Evolutionary conservation across 345 rosid genomes (phyloP), one percentile per base, ranked within the genome.

Genomic region (Moricandia arvensis): DNA sequence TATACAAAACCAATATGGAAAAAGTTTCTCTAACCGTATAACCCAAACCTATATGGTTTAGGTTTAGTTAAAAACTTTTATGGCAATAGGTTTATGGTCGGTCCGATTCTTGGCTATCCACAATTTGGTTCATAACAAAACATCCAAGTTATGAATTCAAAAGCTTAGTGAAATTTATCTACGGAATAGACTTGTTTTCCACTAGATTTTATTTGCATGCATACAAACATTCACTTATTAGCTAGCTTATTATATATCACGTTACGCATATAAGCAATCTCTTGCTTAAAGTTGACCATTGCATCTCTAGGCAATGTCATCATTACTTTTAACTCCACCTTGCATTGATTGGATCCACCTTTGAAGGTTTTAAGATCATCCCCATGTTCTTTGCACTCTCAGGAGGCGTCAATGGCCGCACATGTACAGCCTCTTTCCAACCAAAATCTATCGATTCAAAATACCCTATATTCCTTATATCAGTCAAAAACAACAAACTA

Each of bases 361-460:
- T 75, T 7, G 76, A 76, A 27, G 83, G 86, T 61, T 78, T 71
- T 69, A 83, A 59, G 10, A 85, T 62, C 15, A 45, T 63, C 53
- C 79, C 79, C 67, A 86, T 29, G 69, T 78, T 81, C 17, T 17
- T 43, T 18, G 78, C 68, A 63, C 69, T 74, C 9, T 78, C 74
- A 75, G 75, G 71, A 4, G 82, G 83, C 64, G 74, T 69, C 8
- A 75, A 38, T 38, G 29, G 21, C 78, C 81, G 6, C 81, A 82
- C 33, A 73, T 82, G 83, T 54, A 82, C 83, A 4, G 79, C 49
- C 5, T 71, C 84, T 30, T 76, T 66, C 85, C 82, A 86, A 26
- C 87, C 89, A 63, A 86, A 86, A 79, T 86, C 87, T 1, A 76
- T 65, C n/a, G 68, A 76, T 62, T 82, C 86, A 8, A 81, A n/a